phyloP scores from a whole-genome alignment of 2,329 filamentous ascomycete genomes.

The Curvularia sp. region DNA sequence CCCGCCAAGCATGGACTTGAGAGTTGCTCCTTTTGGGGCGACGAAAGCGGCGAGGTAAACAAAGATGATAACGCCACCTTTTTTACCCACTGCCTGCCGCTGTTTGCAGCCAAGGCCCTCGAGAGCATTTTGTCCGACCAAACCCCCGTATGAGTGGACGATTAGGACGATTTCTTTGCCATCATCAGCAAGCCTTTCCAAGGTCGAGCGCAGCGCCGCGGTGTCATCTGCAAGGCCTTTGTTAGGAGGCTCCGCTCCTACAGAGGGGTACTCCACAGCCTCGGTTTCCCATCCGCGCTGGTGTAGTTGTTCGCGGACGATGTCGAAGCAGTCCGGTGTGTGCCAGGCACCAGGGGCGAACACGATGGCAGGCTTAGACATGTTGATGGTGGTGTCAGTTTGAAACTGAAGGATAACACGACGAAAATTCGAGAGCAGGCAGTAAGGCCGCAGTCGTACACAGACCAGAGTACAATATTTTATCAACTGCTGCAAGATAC shows the following conservation, averaged over 20 bases:
- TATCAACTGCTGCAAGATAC: too few relatives aligned
- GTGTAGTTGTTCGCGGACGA: conserved; percentile 5
- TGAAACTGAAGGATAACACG: background rate
- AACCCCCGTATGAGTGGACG: conserved; percentile 11
- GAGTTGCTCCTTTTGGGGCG: conserved; percentile 5
- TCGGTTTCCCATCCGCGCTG: conserved; percentile 10
- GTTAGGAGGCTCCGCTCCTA: conserved; percentile 11
- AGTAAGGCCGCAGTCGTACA: background rate
- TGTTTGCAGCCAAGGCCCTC: conserved; percentile 1
- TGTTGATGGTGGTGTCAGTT: background rate
- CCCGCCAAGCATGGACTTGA: conserved; percentile 6
- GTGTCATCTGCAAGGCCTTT: conserved; percentile 10
- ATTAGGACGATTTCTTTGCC: conserved; percentile 9
- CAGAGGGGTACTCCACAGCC: conserved; percentile 8
- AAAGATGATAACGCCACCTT: conserved; percentile 8
- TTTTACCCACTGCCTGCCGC: conserved; percentile 4
- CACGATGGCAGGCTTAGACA: conserved; percentile 8
- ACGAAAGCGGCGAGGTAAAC: conserved; percentile 10
- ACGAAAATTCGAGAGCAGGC: background rate
- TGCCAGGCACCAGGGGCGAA: conserved; percentile 6
- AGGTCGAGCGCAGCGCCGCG: conserved; percentile 3
- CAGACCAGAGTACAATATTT: background rate
- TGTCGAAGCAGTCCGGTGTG: conserved; percentile 9
- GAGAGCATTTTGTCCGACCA: conserved; percentile 9
- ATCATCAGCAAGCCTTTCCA: conserved; percentile 4